Evolutionary conservation across 1,139 yeast species (phyloP), one percentile per base, ranked within the genome.

Genomic region (Pichia norvegensis): DNA sequence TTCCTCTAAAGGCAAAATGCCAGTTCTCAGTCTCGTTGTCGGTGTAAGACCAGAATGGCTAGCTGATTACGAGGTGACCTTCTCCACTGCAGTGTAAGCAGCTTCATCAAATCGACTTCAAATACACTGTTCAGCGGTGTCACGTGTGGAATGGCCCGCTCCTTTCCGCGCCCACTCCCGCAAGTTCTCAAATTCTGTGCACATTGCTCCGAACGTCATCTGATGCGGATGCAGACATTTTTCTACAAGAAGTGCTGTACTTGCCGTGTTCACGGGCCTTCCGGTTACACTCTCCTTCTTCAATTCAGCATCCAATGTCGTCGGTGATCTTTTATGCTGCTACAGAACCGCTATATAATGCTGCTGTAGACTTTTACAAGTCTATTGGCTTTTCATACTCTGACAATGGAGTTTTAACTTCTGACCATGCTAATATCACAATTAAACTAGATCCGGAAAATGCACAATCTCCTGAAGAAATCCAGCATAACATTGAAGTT

Each of bases 321-420:
- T 67, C 68, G 49, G 65, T 74, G 46, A 63, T 69, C 33, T 64
- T 76, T 38, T 62, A 62, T 52, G 80, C 81, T 8, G 66, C 73
- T 7, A 63, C 67, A 39, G 53, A 56, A 20, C 57, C 56, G 23
- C 58, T 70, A 10, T 67, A 69, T 38, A 54, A 64, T 20, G 55
- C 67, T 36, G 70, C 80, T 4, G 59, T 69, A 33, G 56, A 60
- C 21, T 79, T 79, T 59, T 79, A 79, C 58, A 64, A 70, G 14
- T 23, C 29, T 6, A 22, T 36, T 36, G 39, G 39, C 5, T 36
- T 36, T 14, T 23, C 19, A 8, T 14, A 21, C 14, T 23, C 29
- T 20, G 25, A 13, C 11, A 36, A 36, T n/a, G 39, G 39, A 22
- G 19, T 22, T 36, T 17, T 25, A 14, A 23, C 13, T 7, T 23